phyloP scores from a whole-genome alignment of 1,139 yeast genomes.

The Fermentozyma sake region DNA sequence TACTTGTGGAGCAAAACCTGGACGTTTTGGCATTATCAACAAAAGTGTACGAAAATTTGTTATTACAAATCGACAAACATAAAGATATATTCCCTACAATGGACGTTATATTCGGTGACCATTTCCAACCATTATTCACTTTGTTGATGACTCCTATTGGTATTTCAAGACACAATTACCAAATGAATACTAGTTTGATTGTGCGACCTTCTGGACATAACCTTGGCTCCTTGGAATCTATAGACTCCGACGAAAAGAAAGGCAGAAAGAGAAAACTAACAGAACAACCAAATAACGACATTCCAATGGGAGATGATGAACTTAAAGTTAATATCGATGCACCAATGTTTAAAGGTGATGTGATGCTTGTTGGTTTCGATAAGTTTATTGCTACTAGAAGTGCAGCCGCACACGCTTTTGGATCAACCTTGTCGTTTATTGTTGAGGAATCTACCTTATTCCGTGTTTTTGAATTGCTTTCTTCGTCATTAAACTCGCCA shows the following conservation, averaged over 20 bases:
- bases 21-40: constrained; percentile 65
- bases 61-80: constrained; percentile 39
- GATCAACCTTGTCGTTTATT: constrained; percentile 58
- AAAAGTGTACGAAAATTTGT: constrained; percentile 55
- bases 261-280: constrained; percentile 35
- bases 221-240: constrained; percentile 25
- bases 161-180: constrained; percentile 80
- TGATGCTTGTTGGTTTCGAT: constrained; percentile 75
- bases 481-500: constrained; percentile 45
- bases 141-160: constrained; percentile 93
- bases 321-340: constrained; percentile 81
- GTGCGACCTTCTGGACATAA: constrained; percentile 76
- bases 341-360: constrained; percentile 89
- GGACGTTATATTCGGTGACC: constrained; percentile 48
- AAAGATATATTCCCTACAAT: constrained; percentile 28
- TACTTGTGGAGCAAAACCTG: constrained; percentile 81
- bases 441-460: constrained; percentile 33
- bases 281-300: constrained; percentile 28
- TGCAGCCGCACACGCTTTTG: constrained; percentile 73
- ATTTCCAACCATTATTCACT: constrained; percentile 59
- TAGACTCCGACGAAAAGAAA: constrained; percentile 22
- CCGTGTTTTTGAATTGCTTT: constrained; percentile 37
- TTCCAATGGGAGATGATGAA: constrained; percentile 47
- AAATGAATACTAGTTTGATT: constrained; percentile 71
- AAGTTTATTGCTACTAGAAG: constrained; percentile 72